Conservation (phyloP, 176 grass and related monocot genomes). For the Paspalum notatum region DNA sequence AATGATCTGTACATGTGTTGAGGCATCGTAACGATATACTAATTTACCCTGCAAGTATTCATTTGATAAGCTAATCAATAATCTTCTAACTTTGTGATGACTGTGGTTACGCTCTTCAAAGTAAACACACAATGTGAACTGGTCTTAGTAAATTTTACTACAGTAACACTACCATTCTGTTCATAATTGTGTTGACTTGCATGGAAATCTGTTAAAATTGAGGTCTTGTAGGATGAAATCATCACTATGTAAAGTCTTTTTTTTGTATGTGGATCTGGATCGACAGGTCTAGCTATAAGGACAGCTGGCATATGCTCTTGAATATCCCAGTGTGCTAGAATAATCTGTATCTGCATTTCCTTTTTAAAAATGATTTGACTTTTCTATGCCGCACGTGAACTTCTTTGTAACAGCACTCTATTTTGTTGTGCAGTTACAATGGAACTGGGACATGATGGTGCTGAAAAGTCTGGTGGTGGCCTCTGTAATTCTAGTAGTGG, state of each 20-base stretch:
- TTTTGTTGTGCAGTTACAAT: constrained; percentile 46
- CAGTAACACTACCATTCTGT: neutral
- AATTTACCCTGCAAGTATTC: constrained; percentile 3
- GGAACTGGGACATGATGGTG: constrained; percentile 34
- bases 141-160: constrained; percentile 14
- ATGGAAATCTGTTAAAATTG: constrained; percentile 20
- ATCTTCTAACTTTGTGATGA: constrained; percentile 21
- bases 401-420: neutral
- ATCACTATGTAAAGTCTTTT: neutral
- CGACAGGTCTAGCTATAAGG: neutral
- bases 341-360: neutral
- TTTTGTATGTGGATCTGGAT: constrained; percentile 10
- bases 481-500: constrained; percentile 54
- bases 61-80: constrained; percentile 18
- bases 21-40: neutral
- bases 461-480: constrained; percentile 42
- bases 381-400: neutral
- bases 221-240: constrained; percentile 10
- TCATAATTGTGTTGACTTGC: constrained; percentile 10
- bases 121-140: neutral
- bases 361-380: neutral
- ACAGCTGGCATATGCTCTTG: constrained; percentile 5
- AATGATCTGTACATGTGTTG: constrained; percentile 18
- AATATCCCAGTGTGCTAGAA: constrained; percentile 29
- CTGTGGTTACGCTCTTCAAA: constrained; percentile 1